Conservation (phyloP, 176 grass and related monocot genomes). For the Dendrocalamus sinicus region DNA sequence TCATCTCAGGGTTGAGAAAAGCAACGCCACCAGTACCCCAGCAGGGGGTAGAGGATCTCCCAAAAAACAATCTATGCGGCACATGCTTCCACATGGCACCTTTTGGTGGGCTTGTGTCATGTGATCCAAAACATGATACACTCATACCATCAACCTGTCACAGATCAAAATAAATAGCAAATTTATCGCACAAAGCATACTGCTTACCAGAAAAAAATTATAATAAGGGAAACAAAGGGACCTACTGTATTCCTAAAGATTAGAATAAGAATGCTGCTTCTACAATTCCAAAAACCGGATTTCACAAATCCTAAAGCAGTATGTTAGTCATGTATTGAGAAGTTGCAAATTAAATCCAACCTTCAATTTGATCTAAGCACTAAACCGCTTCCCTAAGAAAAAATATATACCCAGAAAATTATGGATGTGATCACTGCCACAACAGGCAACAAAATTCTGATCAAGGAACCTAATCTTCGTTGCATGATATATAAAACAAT, state of each 20-base stretch:
- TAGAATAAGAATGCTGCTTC: not conserved
- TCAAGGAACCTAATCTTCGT: not conserved
- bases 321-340: not conserved
- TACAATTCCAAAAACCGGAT: not conserved
- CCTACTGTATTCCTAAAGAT: conserved; percentile 8
- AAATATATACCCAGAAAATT: conserved; percentile 20
- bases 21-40: conserved; percentile 94
- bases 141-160: conserved; percentile 80
- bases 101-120: conserved; percentile 68
- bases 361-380: not conserved
- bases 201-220: conserved; percentile 14
- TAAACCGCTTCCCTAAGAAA: not conserved
- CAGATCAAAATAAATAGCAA: conserved; percentile 39
- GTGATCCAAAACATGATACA: conserved; percentile 66
- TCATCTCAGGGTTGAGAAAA: conserved; percentile 78
- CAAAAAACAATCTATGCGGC: conserved; percentile 84
- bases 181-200: conserved; percentile 33
- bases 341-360: not conserved
- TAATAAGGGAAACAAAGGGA: conserved; percentile 6
- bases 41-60: conserved; percentile 56
- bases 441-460: conserved; percentile 24
- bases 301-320: not conserved
- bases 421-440: not conserved
- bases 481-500: not conserved
- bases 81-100: conserved; percentile 76